phyloP scores from a whole-genome alignment of 257 asterid species.

The Penstemon davidsonii region DNA sequence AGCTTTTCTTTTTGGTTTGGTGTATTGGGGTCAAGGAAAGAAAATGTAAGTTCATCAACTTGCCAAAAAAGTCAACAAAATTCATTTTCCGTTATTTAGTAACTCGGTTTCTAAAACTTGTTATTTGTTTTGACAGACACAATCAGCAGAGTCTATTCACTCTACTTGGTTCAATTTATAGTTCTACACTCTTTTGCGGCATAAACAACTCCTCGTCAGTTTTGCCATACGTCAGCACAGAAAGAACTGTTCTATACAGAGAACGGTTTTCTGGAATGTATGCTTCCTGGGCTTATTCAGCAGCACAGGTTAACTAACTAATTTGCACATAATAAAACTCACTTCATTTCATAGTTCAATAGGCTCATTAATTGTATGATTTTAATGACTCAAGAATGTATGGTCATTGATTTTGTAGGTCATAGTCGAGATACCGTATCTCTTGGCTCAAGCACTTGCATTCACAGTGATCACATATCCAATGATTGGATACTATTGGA shows the following conservation, averaged over 20 bases:
- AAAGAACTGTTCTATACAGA: slow-evolving; percentile 47
- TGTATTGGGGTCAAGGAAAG: slow-evolving; percentile 53
- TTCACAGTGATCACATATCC: slow-evolving; percentile 48
- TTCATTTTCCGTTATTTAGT: neutral
- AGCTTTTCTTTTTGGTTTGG: slow-evolving; percentile 39
- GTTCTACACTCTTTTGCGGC: slow-evolving; percentile 43
- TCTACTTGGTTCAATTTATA: slow-evolving; percentile 44
- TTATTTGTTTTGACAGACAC: slow-evolving; percentile 30
- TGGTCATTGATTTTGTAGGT: slow-evolving; percentile 31
- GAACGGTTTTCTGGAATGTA: slow-evolving; percentile 57
- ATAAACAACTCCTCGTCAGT: slow-evolving; percentile 44
- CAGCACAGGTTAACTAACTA: slow-evolving; percentile 40
- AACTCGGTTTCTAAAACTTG: neutral
- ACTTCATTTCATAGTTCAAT: too few relatives aligned
- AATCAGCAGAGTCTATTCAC: slow-evolving; percentile 51
- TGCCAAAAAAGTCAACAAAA: neutral
- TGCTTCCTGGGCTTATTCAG: slow-evolving; percentile 49
- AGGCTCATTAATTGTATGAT: neutral
- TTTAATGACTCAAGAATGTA: neutral
- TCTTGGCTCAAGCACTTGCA: slow-evolving; percentile 37
- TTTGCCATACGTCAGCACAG: slow-evolving; percentile 44
- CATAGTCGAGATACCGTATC: slow-evolving; percentile 49
- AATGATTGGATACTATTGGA: slow-evolving; percentile 49
- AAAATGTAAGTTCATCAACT: slow-evolving; percentile 39
- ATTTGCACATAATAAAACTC: too few relatives aligned